A percentile compares a stretch with the other conserved stretches of the same genome.
These are phyloP conservation scores for Septoria petroselini DNA, from an alignment of 2,329 filamentous ascomycete genomes.

Conservation along the genomic window DNA sequence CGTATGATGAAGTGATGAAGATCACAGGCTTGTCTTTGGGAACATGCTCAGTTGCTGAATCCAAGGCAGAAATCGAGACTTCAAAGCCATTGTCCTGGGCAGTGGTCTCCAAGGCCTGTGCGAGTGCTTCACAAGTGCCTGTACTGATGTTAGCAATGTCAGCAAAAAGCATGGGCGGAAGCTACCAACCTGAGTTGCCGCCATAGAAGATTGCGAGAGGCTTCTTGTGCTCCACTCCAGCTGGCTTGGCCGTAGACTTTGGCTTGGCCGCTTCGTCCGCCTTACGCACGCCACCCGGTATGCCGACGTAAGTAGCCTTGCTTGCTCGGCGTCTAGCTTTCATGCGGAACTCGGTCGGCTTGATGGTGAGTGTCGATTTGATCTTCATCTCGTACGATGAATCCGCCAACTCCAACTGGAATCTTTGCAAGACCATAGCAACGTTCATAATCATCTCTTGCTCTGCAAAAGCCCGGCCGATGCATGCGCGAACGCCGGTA, in stretches of 20 bases:
- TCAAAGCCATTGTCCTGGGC: slow-evolving; percentile 40
- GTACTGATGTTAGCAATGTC: background rate
- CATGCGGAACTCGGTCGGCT: slow-evolving; percentile 43
- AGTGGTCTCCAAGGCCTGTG: slow-evolving; percentile 39
- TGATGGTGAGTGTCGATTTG: slow-evolving; percentile 47
- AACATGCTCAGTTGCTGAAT: slow-evolving; percentile 30
- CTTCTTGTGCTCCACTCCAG: slow-evolving; percentile 1
- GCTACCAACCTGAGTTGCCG: slow-evolving; percentile 10
- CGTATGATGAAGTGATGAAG: slow-evolving; percentile 44
- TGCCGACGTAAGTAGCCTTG: slow-evolving; percentile 8
- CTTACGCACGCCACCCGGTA: slow-evolving; percentile 9
- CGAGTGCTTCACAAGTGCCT: slow-evolving; percentile 43
- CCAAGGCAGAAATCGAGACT: slow-evolving; percentile 38
- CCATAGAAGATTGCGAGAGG: slow-evolving; percentile 13
- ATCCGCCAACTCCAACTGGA: slow-evolving; percentile 46
- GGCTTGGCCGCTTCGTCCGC: slow-evolving; percentile 1
- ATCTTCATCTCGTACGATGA: slow-evolving; percentile 44
- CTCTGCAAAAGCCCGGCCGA: slow-evolving; percentile 55
- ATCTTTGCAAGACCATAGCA: slow-evolving; percentile 47
- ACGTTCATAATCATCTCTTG: slow-evolving; percentile 51
- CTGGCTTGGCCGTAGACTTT: background rate
- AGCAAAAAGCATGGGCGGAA: background rate
- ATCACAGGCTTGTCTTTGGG: slow-evolving; percentile 40
- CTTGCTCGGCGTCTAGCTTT: slow-evolving; percentile 27
- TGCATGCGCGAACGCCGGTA: slow-evolving; percentile 53